Base-by-base conservation (phyloP, 2,329 filamentous ascomycete species). In the Aspergillus amoenus region DNA sequence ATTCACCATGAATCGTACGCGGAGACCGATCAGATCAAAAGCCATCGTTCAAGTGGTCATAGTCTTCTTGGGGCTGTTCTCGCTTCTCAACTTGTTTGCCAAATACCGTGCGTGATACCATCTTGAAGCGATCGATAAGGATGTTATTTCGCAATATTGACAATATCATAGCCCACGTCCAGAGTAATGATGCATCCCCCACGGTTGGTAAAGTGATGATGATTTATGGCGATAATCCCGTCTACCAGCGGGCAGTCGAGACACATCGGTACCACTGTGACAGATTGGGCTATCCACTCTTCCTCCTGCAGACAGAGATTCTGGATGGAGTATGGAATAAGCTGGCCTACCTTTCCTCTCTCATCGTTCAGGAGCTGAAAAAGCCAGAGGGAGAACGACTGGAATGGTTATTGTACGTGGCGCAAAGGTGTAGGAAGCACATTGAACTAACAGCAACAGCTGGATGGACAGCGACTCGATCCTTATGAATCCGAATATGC, bases 321-420 rank as follows among this genome's bases (percentile, higher is more conserved):
- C 64, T 79, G 15, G 75, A 78, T 48, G 73, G 76, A 40, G 68
- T 76, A 5, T 80, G 78, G 77, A 76, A 72, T 47, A 80, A 80
- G 53, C 71, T 72, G 2, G 78, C 75, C 2, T 78, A 78, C 58
- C 73, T 80, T 32, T 66, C 79, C 9, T 68, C 70, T 0, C 18
- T 70, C 13, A 39, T 73, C 7, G 47, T 72, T 7, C 56, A 65
- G n/a, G 71, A 73, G 42, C 45, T 73, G 24, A 61, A 61, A 34
- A 69, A 70, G 49, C 66, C 68, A 18, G 59, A 51, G 1, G 61
- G 61, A 11, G 37, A 68, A 27, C 63, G 70, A 18, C 56, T 71
- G 11, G 58, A 72, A 53, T 73, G 71, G 71, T 58, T 73, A 22
- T 68, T 72, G 67, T 18, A 18, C 18, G 18, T 18, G 18, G 18